Evolutionary conservation across 2,329 filamentous ascomycete genomes (phyloP), one percentile per base, ranked within the genome.

Genomic region (Colletotrichum trifolii): DNA sequence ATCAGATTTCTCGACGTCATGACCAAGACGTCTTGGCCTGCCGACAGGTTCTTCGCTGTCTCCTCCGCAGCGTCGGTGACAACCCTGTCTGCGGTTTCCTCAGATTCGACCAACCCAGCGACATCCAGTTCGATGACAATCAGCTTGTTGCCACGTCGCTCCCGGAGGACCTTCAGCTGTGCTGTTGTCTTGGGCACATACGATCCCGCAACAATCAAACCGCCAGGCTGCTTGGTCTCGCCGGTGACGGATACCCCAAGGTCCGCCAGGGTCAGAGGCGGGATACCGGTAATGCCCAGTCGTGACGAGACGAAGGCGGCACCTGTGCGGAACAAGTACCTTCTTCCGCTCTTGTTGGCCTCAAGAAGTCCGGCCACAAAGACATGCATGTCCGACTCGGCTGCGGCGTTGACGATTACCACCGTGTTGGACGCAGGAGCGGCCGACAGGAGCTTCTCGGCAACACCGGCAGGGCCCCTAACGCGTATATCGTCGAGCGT

Each of bases 111-210:
- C 11, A 71, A 43, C 13, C 60, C 60, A 1, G 56, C 35, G 10
- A 71, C 69, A 12, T 70, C 60, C 1, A 71, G 59, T 60, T 71
- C 67, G 8, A 71, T 59, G 7, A 68, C 64, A 5, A 59, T 45
- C 9, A 71, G 61, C 46, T 61, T 60, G 17, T 63, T 47, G 11
- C 56, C 69, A 15, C 69, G 46, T 33, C 66, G 61, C 54, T 71
- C 67, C 0, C 69, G 61, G 6, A 70, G 59, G 2, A 55, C 42
- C 36, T 66, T 65, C 4, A 71, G 61, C 48, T 71, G 67, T 1
- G 82, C 80, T 0, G 86, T 88, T 0, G 86, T 88, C 67, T 87
- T 88, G 3, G 85, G 84, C 0, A 88, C 85, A 48, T 88, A 87
- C 0, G 83, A 86, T 0, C 86, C 85, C 0, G 84, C 85, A 13